These are phyloP conservation scores for Cairneyella variabilis DNA, from an alignment of 495 filamentous ascomycete species.

Conservation along the genomic window DNA sequence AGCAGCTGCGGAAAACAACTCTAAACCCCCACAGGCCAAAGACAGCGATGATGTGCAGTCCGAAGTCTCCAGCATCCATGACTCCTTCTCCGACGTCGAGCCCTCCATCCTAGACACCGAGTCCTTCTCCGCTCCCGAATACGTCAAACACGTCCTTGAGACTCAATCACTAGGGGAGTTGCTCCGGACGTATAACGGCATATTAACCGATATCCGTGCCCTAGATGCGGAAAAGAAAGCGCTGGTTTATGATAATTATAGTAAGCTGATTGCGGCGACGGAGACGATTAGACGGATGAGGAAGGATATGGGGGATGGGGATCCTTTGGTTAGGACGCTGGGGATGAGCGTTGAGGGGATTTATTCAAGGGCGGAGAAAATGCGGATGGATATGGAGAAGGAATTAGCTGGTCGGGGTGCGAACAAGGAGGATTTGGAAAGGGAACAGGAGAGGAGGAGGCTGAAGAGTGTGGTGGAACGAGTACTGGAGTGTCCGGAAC, in stretches of 20 bases:
- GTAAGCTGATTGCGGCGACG: slow-evolving; percentile 89
- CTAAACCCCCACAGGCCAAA: slow-evolving; percentile 28
- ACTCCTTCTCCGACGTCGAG: slow-evolving; percentile 27
- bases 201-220: slow-evolving; percentile 74
- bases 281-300: slow-evolving; percentile 91
- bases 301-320: slow-evolving; percentile 68
- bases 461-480: slow-evolving; percentile 63
- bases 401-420: slow-evolving; percentile 31
- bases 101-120: slow-evolving; percentile 52
- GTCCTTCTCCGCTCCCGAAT: slow-evolving; percentile 52
- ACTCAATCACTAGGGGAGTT: slow-evolving; percentile 61
- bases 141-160: slow-evolving; percentile 60
- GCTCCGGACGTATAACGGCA: slow-evolving; percentile 56
- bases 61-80: slow-evolving; percentile 18
- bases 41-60: too few species aligned
- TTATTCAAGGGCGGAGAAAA: slow-evolving; percentile 66
- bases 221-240: slow-evolving; percentile 95
- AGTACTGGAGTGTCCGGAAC: slow-evolving; percentile 58
- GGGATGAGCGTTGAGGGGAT: slow-evolving; percentile 76
- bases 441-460: slow-evolving; percentile 32
- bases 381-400: slow-evolving; percentile 53
- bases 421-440: slow-evolving; percentile 32
- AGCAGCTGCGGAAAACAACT: slow-evolving; percentile 26
- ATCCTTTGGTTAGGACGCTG: slow-evolving; percentile 66
- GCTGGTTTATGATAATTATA: slow-evolving; percentile 97